Conservation (phyloP, 768 basidiomycete species). For the Tubosaeta sp. region DNA sequence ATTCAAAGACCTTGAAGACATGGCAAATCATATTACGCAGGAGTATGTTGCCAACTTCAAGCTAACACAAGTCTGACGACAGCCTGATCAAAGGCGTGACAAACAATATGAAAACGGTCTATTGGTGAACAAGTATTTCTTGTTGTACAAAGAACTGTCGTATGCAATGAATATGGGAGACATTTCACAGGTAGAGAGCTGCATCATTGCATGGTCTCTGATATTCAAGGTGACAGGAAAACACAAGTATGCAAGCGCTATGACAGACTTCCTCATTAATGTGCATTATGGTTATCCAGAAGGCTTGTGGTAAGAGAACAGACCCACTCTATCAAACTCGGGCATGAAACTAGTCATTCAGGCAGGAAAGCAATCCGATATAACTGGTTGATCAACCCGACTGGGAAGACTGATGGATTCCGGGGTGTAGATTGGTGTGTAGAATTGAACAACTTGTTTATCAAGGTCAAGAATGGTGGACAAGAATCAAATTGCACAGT, state of each 20-base stretch:
- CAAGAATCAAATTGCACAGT: background rate
- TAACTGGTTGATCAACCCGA: conserved; percentile 32
- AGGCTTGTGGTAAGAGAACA: background rate
- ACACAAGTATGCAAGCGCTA: conserved; percentile 32
- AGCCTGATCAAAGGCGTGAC: conserved; percentile 17
- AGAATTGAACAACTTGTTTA: conserved; percentile 42
- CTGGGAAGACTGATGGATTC: conserved; percentile 29
- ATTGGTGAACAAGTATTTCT: conserved; percentile 30
- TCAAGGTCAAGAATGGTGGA: conserved; percentile 19
- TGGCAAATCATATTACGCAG: conserved; percentile 19
- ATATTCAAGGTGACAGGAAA: conserved; percentile 32
- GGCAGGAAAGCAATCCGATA: background rate
- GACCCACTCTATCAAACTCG: too few species aligned
- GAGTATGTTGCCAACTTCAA: conserved; percentile 21
- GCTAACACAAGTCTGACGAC: conserved; percentile 25
- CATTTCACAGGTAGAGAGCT: conserved; percentile 27
- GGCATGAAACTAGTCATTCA: too few species aligned
- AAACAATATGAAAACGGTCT: conserved; percentile 33
- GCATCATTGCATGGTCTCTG: conserved; percentile 22
- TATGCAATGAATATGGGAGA: conserved; percentile 33
- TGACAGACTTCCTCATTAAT: conserved; percentile 19
- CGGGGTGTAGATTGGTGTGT: conserved; percentile 37
- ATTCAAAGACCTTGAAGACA: conserved; percentile 24
- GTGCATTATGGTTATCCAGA: background rate
- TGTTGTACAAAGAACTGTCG: conserved; percentile 39